These are phyloP conservation scores for Aspergillus affinis DNA, from an alignment of 495 filamentous ascomycete species.

Conservation along the genomic window DNA sequence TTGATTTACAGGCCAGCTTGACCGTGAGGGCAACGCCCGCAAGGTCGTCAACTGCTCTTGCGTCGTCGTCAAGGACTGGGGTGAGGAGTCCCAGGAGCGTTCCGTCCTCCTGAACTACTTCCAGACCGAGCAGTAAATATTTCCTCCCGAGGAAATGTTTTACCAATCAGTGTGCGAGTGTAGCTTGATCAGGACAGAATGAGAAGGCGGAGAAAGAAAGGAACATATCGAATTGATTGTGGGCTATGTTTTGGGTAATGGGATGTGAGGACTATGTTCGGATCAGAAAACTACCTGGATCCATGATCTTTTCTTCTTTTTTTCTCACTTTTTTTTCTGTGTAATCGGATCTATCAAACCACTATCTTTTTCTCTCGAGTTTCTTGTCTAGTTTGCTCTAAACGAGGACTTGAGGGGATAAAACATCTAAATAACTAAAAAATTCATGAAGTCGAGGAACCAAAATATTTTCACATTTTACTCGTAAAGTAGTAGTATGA, in stretches of 20 bases:
- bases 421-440: neutral
- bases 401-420: neutral
- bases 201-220: neutral
- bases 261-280: neutral
- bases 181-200: conserved; percentile 7
- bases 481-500: too few relatives aligned
- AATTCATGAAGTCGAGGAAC: neutral
- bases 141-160: conserved; percentile 12
- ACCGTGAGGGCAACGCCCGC: conserved; percentile 97
- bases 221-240: neutral
- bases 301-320: neutral
- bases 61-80: conserved; percentile 98
- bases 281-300: neutral
- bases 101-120: conserved; percentile 99
- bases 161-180: neutral
- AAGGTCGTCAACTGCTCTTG: conserved; percentile 99
- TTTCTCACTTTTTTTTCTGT: neutral
- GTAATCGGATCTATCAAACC: neutral
- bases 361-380: neutral
- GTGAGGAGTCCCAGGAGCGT: conserved; percentile 98
- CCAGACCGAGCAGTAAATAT: conserved; percentile 76
- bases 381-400: neutral
- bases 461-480: too few relatives aligned
- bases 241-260: neutral
- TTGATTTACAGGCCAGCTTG: conserved; percentile 73